A percentile compares a stretch with the other conserved stretches of the same genome.
Conservation (phyloP, 2,329 filamentous ascomycete genomes). For the Chrysoporthe austroafricana region DNA sequence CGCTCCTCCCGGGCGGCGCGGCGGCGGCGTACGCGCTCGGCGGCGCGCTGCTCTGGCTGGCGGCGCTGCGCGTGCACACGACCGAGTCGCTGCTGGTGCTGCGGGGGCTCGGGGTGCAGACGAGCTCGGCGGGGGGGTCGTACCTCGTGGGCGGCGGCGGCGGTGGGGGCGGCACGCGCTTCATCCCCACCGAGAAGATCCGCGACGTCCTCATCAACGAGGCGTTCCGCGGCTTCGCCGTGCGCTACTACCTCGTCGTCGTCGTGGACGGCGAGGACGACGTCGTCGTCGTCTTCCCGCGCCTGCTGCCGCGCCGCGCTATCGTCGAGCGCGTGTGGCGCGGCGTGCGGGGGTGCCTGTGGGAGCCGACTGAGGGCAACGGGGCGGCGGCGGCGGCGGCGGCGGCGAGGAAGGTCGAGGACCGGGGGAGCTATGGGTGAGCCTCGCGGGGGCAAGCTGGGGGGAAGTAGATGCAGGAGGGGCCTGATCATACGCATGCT, state of each 20-base stretch:
- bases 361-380: conserved; percentile 55
- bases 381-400: neutral
- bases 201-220: conserved; percentile 95
- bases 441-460: neutral
- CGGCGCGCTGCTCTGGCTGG: conserved; percentile 45
- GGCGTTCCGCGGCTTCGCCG: conserved; percentile 90
- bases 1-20: conserved; percentile 37
- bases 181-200: conserved; percentile 89
- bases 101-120: conserved; percentile 88
- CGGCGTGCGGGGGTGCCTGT: conserved; percentile 80
- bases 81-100: conserved; percentile 89
- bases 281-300: conserved; percentile 93
- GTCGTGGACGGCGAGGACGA: conserved; percentile 88
- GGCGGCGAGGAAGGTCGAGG: conserved; percentile 34
- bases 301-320: conserved; percentile 70
- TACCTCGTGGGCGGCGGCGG: conserved; percentile 54
- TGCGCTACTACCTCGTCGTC: conserved; percentile 85
- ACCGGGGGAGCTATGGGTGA: conserved; percentile 23
- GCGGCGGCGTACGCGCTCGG: conserved; percentile 38
- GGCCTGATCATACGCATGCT: neutral
- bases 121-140: conserved; percentile 69
- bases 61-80: conserved; percentile 53
- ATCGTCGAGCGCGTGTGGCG: conserved; percentile 92
- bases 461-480: neutral
- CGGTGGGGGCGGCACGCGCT: conserved; percentile 48